Evolutionary conservation across 148 eudicot species (phyloP).

Genomic region (Polygonum maritimum): DNA sequence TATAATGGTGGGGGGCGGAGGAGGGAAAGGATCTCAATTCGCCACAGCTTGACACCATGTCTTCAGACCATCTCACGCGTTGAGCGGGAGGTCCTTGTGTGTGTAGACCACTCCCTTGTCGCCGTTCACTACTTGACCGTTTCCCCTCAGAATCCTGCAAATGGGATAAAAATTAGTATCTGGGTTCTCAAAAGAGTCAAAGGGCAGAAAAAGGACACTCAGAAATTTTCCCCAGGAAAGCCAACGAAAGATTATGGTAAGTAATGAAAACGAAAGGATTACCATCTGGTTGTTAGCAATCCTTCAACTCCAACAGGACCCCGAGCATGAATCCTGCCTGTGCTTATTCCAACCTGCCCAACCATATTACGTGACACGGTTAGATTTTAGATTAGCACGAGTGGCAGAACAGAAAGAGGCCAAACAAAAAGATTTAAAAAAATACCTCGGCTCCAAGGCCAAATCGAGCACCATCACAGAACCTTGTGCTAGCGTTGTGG

Average conservation of each 20-base stretch:
- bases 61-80: conserved; percentile 7
- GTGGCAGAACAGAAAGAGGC: neutral
- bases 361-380: neutral
- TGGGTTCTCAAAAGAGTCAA: neutral
- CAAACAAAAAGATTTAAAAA: neutral
- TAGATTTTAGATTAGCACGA: neutral
- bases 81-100: conserved; percentile 52
- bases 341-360: conserved; percentile 90
- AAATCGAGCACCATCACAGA: conserved; percentile 91
- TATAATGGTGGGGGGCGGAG: neutral
- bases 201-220: neutral
- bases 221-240: neutral
- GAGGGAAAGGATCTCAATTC: neutral
- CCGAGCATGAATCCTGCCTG: conserved; percentile 95
- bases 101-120: conserved; percentile 78
- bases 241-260: neutral
- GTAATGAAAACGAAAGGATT: conserved; percentile 12
- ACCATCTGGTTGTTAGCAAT: conserved; percentile 88
- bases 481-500: conserved; percentile 94
- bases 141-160: conserved; percentile 77
- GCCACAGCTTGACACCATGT: neutral
- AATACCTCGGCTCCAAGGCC: conserved; percentile 96
- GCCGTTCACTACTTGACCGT: conserved; percentile 72
- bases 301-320: conserved; percentile 99
- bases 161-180: neutral